Conservation (phyloP, 805 yeast species). For the Ogataea corticis region DNA sequence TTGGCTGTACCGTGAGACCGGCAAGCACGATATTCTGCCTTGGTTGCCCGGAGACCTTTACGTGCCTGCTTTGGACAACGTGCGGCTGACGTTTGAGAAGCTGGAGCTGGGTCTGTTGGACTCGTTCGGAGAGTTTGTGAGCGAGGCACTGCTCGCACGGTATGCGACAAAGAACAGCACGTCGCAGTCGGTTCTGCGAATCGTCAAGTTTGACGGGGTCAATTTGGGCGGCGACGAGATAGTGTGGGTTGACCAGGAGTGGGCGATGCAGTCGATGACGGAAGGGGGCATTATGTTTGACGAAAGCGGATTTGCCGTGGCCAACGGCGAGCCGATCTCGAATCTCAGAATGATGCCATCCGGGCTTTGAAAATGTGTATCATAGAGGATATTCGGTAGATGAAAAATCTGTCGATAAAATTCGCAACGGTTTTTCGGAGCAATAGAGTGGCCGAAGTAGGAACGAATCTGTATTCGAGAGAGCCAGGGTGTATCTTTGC, state of each 20-base stretch:
- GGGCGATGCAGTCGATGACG: slow-evolving; percentile 5
- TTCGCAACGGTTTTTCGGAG: no score
- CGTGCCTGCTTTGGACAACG: slow-evolving; percentile 42
- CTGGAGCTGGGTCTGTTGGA: slow-evolving; percentile 43
- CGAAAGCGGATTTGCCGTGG: slow-evolving; percentile 15
- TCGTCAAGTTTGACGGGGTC: slow-evolving; percentile 30
- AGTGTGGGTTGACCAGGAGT: slow-evolving; percentile 26
- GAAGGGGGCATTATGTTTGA: slow-evolving; percentile 1
- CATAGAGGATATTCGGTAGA: no score
- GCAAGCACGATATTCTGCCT: background rate
- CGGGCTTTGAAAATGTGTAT: no score
- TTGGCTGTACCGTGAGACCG: slow-evolving; percentile 8
- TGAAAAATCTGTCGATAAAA: no score
- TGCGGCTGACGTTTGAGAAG: slow-evolving; percentile 49
- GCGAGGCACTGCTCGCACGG: slow-evolving; percentile 20
- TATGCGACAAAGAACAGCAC: background rate
- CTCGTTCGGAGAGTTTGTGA: slow-evolving; percentile 35
- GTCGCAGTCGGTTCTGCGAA: slow-evolving; percentile 15
- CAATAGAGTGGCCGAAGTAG: no score
- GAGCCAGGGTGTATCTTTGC: no score
- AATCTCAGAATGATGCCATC: slow-evolving; percentile 21
- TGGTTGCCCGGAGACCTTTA: slow-evolving; percentile 36
- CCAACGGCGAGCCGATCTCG: slow-evolving; percentile 22
- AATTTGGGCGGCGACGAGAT: slow-evolving; percentile 16
- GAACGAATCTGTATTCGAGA: no score